Base-by-base conservation (phyloP, 805 yeast genomes). In the Starmerella bacillaris region DNA sequence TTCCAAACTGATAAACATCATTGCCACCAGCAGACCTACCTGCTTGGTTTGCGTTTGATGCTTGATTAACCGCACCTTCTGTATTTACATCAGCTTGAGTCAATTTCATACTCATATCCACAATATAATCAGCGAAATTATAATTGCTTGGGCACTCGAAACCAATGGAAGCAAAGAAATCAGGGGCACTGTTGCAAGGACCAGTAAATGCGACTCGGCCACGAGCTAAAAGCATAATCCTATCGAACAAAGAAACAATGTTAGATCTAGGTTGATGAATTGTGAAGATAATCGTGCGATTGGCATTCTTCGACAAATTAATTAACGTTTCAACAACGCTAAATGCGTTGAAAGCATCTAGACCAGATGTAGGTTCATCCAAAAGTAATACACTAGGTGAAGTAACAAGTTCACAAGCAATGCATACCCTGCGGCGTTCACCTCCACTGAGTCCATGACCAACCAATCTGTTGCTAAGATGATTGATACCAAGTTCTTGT, bases 201-300 rank as follows among this genome's bases (percentile, higher is more conserved):
- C 98, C 98, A 0, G 94, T 79, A 51, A 78, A 89, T 2, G 84
- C 75, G 53, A 82, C 60, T 44, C 73, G 72, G 40, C 98, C 96
- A 43, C 77, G 77, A 18, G 94, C 76, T 35, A 89, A 62, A 33
- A 89, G 60, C 2, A 86, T 56, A 33, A 89, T 64, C 47, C 75
- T 74, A 51, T 86, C 94, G 55, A 89, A 89, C 38, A 80, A 58
- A 0, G 94, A 74, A 22, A 89, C 95, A 53, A 89, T 86, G 51
- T 89, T 89, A 38, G 94, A 79, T 50, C 98, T 67, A 8, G 98
- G 98, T 53, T 89, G 98, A 58, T 89, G 98, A 44, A 89, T 89
- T 0, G 98, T 82, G 53, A 89, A 77, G 2, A 89, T 70, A 33
- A 89, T 72, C 0, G 98, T 86, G 51, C 96, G 72, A 40, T 78